These are phyloP conservation scores for Volvariella volvacea DNA, from an alignment of 1,284 basidiomycete genomes.

Conservation along the genomic window DNA sequence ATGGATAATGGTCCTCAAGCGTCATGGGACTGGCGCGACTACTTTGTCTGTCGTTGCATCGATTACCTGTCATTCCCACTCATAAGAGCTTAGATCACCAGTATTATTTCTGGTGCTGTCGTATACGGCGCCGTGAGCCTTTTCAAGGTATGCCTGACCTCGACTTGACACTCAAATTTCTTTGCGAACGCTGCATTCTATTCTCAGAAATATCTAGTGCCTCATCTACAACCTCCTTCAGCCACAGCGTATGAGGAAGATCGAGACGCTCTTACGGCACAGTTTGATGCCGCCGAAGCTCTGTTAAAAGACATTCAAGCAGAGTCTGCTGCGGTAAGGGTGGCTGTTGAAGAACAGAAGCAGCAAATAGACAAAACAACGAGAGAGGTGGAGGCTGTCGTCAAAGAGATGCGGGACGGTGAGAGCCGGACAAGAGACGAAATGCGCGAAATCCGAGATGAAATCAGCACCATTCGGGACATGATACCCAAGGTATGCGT, in stretches of 20 bases:
- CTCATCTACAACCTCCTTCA: slow-evolving; percentile 87
- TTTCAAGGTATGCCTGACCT: slow-evolving; percentile 58
- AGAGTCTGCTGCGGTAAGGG: slow-evolving; percentile 68
- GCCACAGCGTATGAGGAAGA: slow-evolving; percentile 88
- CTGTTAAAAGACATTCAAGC: slow-evolving; percentile 79
- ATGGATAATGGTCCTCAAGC: slow-evolving; percentile 22
- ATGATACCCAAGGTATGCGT: slow-evolving; percentile 79
- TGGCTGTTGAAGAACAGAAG: slow-evolving; percentile 79
- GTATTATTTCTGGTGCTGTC: slow-evolving; percentile 84
- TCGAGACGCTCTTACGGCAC: slow-evolving; percentile 76
- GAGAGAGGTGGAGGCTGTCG: slow-evolving; percentile 73
- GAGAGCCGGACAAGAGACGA: slow-evolving; percentile 82
- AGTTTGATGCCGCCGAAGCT: slow-evolving; percentile 90
- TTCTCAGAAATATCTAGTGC: slow-evolving; percentile 82
- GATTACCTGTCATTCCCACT: slow-evolving; percentile 15
- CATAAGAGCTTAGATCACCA: slow-evolving; percentile 68
- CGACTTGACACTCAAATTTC: neutral
- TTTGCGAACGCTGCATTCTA: slow-evolving; percentile 1
- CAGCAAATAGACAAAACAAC: slow-evolving; percentile 75
- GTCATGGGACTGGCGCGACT: slow-evolving; percentile 88
- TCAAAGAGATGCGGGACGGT: slow-evolving; percentile 72
- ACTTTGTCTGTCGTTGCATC: slow-evolving; percentile 78
- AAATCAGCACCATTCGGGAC: slow-evolving; percentile 86
- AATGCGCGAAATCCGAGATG: slow-evolving; percentile 87
- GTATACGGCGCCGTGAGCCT: slow-evolving; percentile 86